Percentiles rank a stretch among this genome's conserved stretches.
phyloP scores from a whole-genome alignment of 768 basidiomycete genomes.

The Termitomyces titanicus region DNA sequence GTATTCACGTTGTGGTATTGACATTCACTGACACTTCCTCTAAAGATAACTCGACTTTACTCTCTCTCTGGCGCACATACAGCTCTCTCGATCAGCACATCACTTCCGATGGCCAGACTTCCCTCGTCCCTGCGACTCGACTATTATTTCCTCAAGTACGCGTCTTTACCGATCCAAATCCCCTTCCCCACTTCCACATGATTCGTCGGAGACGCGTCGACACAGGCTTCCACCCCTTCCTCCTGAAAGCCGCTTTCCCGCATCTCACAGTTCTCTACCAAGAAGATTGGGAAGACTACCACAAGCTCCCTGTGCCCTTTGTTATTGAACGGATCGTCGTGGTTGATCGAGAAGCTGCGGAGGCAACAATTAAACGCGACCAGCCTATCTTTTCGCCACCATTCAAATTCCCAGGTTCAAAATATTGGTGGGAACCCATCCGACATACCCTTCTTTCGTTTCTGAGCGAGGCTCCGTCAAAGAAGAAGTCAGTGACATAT shows the following conservation, averaged over 20 bases:
- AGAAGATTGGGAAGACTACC: constrained; percentile 78
- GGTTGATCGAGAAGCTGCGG: constrained; percentile 69
- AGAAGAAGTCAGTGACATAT: constrained; percentile 58
- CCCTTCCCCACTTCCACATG: constrained; percentile 29
- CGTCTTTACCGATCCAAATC: constrained; percentile 50
- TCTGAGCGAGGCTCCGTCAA: constrained; percentile 31
- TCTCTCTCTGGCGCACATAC: constrained; percentile 77
- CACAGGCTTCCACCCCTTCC: constrained; percentile 68
- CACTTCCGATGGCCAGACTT: constrained; percentile 40
- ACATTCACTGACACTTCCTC: neutral
- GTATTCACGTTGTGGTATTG: neutral
- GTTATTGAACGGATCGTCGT: constrained; percentile 74
- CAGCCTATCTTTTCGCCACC: constrained; percentile 42
- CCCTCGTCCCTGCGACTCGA: constrained; percentile 64
- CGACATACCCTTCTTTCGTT: constrained; percentile 39
- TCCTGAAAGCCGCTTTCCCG: constrained; percentile 74
- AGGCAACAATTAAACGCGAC: constrained; percentile 19
- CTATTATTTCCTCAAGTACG: constrained; percentile 70
- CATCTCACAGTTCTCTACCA: constrained; percentile 60
- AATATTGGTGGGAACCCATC: constrained; percentile 70
- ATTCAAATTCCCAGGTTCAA: constrained; percentile 40
- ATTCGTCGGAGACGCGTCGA: constrained; percentile 44
- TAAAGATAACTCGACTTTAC: constrained; percentile 64
- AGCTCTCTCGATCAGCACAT: constrained; percentile 53
- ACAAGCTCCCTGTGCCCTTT: constrained; percentile 64